A percentile compares a stretch with the other conserved stretches of the same genome.
Evolutionary conservation across 768 basidiomycete species (phyloP).

Genomic region (Tulasnella sp.): DNA sequence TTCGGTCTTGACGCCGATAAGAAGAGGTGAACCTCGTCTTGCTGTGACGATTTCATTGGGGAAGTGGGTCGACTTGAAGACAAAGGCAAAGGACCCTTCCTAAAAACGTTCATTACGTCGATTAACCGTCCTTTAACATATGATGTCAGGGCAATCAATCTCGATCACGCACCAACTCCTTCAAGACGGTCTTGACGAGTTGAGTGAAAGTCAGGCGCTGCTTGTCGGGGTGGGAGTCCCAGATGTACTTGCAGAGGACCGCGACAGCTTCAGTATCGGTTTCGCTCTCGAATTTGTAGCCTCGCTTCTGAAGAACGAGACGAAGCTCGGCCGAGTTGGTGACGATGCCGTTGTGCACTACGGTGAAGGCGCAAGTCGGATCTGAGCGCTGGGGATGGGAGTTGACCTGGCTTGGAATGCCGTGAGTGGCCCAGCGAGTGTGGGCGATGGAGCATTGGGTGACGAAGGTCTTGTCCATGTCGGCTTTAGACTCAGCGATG

Average conservation of each 20-base stretch:
- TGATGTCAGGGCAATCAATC: neutral
- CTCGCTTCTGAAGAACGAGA: conserved; percentile 88
- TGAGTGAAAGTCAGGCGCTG: conserved; percentile 81
- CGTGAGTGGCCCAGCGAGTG: conserved; percentile 99
- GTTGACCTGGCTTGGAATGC: conserved; percentile 74
- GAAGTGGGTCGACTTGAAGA: conserved; percentile 94
- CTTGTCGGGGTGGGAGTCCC: conserved; percentile 81
- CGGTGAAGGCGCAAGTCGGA: conserved; percentile 64
- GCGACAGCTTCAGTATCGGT: conserved; percentile 98
- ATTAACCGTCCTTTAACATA: neutral
- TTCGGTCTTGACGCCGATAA: conserved; percentile 98
- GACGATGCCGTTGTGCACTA: conserved; percentile 99
- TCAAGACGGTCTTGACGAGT: conserved; percentile 88
- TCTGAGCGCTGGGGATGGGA: conserved; percentile 94
- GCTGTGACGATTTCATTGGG: conserved; percentile 94
- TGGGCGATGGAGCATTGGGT: conserved; percentile 96
- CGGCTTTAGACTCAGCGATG: conserved; percentile 57
- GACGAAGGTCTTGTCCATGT: conserved; percentile 65
- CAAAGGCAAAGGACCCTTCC: conserved; percentile 98
- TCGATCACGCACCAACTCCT: conserved; percentile 52
- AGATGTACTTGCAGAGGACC: conserved; percentile 92
- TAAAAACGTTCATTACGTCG: conserved; percentile 14
- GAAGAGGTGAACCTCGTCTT: conserved; percentile 89
- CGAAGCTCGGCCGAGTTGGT: conserved; percentile 85
- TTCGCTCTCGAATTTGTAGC: conserved; percentile 87